Percentiles rank a stretch among this genome's conserved stretches.
Evolutionary conservation across 2,329 filamentous ascomycete species (phyloP).

Genomic region (Gremmenia infestans): DNA sequence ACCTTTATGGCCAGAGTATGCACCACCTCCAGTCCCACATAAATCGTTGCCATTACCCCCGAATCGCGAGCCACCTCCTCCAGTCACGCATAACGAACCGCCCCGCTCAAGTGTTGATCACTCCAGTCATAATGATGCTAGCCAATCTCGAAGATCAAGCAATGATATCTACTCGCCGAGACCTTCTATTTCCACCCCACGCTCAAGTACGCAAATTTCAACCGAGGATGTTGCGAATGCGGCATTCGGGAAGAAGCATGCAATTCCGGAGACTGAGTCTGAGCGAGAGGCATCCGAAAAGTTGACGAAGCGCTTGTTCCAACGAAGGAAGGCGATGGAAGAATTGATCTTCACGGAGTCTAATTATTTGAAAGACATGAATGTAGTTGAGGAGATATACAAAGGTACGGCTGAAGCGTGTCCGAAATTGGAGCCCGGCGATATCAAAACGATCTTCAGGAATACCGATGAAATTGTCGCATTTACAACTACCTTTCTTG

Average conservation of each 20-base stretch:
- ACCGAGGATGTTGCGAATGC: constrained; percentile 16
- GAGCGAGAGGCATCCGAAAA: constrained; percentile 44
- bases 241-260: background rate
- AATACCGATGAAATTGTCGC: constrained; percentile 88
- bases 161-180: constrained; percentile 28
- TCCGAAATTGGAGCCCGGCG: constrained; percentile 72
- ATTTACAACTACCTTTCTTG: constrained; percentile 77
- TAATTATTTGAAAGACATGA: constrained; percentile 90
- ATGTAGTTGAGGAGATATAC: constrained; percentile 95
- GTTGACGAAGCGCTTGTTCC: constrained; percentile 67
- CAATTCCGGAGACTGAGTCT: constrained; percentile 18
- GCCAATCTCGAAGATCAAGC: constrained; percentile 25
- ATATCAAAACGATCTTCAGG: constrained; percentile 84
- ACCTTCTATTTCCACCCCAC: constrained; percentile 29
- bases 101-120: constrained; percentile 26
- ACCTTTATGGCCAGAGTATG: constrained; percentile 21
- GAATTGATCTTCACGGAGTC: constrained; percentile 92
- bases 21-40: constrained; percentile 18
- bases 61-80: constrained; percentile 18
- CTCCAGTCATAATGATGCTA: constrained; percentile 21
- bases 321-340: constrained; percentile 80
- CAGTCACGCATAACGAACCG: constrained; percentile 17
- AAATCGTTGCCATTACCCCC: constrained; percentile 4
- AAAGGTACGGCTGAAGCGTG: constrained; percentile 85
- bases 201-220: constrained; percentile 29